Base-by-base conservation (phyloP, 208 protist genomes). In the Endotrypanum monterogeii region DNA sequence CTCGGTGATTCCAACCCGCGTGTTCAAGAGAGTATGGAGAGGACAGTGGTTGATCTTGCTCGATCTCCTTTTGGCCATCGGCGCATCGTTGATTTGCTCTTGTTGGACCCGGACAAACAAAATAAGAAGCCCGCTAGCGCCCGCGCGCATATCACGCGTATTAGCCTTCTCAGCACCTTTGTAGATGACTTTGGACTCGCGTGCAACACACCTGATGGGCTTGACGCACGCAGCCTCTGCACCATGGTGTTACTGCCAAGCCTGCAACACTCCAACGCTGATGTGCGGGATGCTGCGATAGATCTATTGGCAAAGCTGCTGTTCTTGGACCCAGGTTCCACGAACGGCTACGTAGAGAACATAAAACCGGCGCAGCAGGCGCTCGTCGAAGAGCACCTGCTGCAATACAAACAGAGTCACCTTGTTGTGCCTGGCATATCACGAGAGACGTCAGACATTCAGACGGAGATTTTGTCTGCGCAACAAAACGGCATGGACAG, bases 301-400 rank as follows among this genome's bases (percentile, higher is more conserved):
- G 76, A 80, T 61, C 77, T 98, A 48, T 88, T 95, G 48, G 89
- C 89, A 1, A 92, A 92, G 72, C 74, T 96, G 35, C 55, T 89
- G 28, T 55, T 83, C 48, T 61, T 87, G 37, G 79, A 86, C 67
- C 80, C 83, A 6, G 55, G 57, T 52, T 50, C 55, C 55, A 75
- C 80, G 44, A 39, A 37, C 35, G 39, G 67, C 28, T 83, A 82
- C 35, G 57, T 97, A 28, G 67, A 87, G 62, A 61, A 75, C 3
- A 76, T 98, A 48, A 97, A 96, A 71, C 88, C 90, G 2, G 87
- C 84, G 8, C 91, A 95, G 70, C 81, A 88, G 75, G 83, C 81
- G 32, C 58, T 94, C 5, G 82, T 98, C 28, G 84, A 98, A 60
- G 79, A 93, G 67, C 76, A 95, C 66, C n/a, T 94, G 54, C 61